Evolutionary conservation across 2,329 filamentous ascomycete genomes (phyloP).

Genomic region (Sporothrix euskadiensis): DNA sequence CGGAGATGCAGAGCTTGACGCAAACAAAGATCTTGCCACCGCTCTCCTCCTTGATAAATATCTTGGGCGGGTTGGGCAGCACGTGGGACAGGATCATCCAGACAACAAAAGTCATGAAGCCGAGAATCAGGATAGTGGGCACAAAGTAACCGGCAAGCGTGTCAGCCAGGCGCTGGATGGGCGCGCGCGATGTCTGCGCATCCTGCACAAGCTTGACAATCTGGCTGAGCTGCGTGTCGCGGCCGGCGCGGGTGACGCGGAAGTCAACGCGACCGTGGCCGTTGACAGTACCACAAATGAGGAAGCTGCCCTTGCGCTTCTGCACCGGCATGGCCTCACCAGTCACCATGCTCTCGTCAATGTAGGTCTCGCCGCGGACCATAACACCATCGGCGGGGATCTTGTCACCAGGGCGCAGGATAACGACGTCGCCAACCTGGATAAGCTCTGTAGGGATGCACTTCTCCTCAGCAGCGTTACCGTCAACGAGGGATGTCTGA

Average conservation of each 20-base stretch:
- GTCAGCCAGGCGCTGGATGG: conserved; percentile 92
- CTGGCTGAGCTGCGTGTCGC: conserved; percentile 94
- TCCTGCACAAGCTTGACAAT: conserved; percentile 99
- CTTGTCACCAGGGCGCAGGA: conserved; percentile 92
- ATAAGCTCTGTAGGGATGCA: conserved; percentile 92
- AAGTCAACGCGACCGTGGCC: conserved; percentile 90
- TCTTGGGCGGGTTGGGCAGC: conserved; percentile 77
- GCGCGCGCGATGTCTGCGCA: conserved; percentile 89
- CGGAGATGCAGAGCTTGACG: conserved; percentile 94
- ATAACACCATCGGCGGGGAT: conserved; percentile 90
- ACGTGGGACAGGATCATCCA: conserved; percentile 97
- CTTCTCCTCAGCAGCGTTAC: conserved; percentile 73
- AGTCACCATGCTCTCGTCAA: conserved; percentile 98
- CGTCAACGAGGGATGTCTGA: conserved; percentile 50
- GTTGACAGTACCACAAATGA: conserved; percentile 96
- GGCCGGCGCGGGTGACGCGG: conserved; percentile 84
- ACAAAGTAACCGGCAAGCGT: conserved; percentile 92
- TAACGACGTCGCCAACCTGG: conserved; percentile 88
- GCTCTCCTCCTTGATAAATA: conserved; percentile 77
- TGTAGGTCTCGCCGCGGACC: conserved; percentile 85
- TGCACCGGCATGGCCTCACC: conserved; percentile 94
- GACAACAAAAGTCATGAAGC: conserved; percentile 77
- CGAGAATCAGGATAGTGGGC: conserved; percentile 81
- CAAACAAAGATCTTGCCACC: conserved; percentile 96
- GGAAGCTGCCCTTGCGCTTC: conserved; percentile 74